Evolutionary conservation across 1,284 basidiomycete genomes (phyloP).

Genomic region (Fomitopsis palustris): DNA sequence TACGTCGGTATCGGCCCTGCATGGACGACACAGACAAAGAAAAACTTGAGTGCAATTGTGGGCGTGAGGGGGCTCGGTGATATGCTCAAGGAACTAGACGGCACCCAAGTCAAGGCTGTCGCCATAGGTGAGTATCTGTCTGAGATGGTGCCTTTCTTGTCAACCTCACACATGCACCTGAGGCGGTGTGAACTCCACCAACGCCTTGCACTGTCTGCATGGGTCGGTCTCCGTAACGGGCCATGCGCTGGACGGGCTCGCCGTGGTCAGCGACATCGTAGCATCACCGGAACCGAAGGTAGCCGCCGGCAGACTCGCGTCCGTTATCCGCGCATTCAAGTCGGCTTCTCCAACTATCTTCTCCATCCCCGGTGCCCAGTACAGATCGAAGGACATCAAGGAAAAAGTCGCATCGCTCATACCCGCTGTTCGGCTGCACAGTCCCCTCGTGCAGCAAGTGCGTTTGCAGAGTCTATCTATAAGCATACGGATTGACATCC

Average conservation of each 20-base stretch:
- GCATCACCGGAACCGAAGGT: slow-evolving; percentile 59
- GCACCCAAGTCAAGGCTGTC: slow-evolving; percentile 65
- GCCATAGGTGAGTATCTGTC: slow-evolving; percentile 69
- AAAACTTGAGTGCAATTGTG: slow-evolving; percentile 53
- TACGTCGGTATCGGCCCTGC: slow-evolving; percentile 88
- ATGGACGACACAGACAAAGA: slow-evolving; percentile 74
- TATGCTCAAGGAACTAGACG: slow-evolving; percentile 63
- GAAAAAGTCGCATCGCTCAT: slow-evolving; percentile 44
- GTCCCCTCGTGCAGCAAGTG: slow-evolving; percentile 83
- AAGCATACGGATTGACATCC: too few species aligned
- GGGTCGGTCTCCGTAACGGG: slow-evolving; percentile 59
- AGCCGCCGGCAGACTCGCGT: slow-evolving; percentile 51
- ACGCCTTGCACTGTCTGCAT: slow-evolving; percentile 70
- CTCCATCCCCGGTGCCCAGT: slow-evolving; percentile 14
- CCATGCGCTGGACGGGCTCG: slow-evolving; percentile 74
- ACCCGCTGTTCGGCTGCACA: slow-evolving; percentile 43
- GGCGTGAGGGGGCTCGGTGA: slow-evolving; percentile 66
- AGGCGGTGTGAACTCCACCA: slow-evolving; percentile 83
- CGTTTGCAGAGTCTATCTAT: slow-evolving; percentile 4
- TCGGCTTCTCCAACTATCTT: slow-evolving; percentile 15
- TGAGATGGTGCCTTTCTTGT: background rate
- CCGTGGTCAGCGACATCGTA: slow-evolving; percentile 89
- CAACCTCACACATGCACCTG: background rate
- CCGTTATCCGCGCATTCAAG: slow-evolving; percentile 42
- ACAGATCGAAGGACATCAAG: slow-evolving; percentile 31